Evolutionary conservation across 2,329 filamentous ascomycete genomes (phyloP).

Genomic region (Ceratocystiopsis brevicomis): DNA sequence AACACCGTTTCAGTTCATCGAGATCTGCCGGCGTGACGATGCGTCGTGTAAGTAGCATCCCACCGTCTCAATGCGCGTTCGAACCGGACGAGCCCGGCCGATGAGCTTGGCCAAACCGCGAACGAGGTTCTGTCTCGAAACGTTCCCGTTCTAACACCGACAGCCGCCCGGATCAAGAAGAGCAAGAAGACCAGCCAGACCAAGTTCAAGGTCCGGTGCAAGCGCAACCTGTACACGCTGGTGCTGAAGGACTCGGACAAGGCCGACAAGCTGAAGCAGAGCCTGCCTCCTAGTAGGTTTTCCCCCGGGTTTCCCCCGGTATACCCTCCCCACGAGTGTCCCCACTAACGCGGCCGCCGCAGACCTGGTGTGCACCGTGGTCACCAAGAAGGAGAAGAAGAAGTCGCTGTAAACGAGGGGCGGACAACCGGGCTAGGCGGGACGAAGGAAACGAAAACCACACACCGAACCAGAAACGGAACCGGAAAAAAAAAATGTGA

Average conservation of each 20-base stretch:
- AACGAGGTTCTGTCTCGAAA: constrained; percentile 1
- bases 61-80: too few relatives aligned
- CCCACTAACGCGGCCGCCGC: not conserved
- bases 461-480: not conserved
- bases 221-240: constrained; percentile 90
- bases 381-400: constrained; percentile 41
- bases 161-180: constrained; percentile 90
- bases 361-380: constrained; percentile 36
- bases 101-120: not conserved
- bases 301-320: not conserved
- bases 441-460: not conserved
- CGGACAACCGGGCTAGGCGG: not conserved
- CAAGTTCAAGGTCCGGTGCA: constrained; percentile 99
- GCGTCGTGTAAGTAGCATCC: constrained; percentile 67
- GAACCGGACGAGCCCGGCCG: not conserved
- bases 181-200: constrained; percentile 76
- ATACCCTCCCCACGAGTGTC: too few relatives aligned
- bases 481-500: not conserved
- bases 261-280: constrained; percentile 99
- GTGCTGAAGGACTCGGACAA: constrained; percentile 97
- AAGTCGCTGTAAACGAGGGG: constrained; percentile 21
- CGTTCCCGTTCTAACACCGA: constrained; percentile 7
- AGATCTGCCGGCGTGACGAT: constrained; percentile 99
- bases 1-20: constrained; percentile 57
- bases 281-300: constrained; percentile 77